Evolutionary conservation across 306 rosid species (phyloP).

Genomic region (Dryas alaskensis): DNA sequence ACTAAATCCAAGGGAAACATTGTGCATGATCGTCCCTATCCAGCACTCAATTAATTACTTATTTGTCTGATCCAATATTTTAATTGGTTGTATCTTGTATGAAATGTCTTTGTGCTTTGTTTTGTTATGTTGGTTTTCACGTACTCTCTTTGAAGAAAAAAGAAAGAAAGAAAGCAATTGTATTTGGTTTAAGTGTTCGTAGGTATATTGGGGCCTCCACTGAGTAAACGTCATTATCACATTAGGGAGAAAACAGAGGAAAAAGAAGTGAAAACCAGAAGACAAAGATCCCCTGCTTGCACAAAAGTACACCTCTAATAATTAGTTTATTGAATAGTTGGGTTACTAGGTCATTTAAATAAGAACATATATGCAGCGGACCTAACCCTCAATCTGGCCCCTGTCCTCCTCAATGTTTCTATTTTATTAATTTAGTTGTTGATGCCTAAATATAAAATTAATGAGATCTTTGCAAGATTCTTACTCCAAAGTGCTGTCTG

Average conservation of each 20-base stretch:
- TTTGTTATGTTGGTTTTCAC: no score
- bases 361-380: slow-evolving; percentile 1
- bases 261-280: slow-evolving; percentile 9
- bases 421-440: neutral
- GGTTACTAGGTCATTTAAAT: slow-evolving; percentile 11
- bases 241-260: neutral
- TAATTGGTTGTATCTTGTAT: neutral
- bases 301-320: slow-evolving; percentile 23
- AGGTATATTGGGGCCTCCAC: slow-evolving; percentile 34
- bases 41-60: no score
- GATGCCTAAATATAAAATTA: no score
- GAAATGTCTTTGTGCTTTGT: no score
- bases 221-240: slow-evolving; percentile 30
- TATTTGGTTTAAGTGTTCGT: slow-evolving; percentile 31
- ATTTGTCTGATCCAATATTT: neutral
- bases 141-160: no score
- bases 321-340: slow-evolving; percentile 22
- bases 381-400: slow-evolving; percentile 19
- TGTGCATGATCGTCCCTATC: no score
- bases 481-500: no score
- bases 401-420: neutral
- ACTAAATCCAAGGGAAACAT: no score
- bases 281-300: slow-evolving; percentile 53
- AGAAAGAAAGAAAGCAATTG: no score
- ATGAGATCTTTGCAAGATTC: no score